Conservation (phyloP, 768 basidiomycete species). For the Kwoniella botswanensis region DNA sequence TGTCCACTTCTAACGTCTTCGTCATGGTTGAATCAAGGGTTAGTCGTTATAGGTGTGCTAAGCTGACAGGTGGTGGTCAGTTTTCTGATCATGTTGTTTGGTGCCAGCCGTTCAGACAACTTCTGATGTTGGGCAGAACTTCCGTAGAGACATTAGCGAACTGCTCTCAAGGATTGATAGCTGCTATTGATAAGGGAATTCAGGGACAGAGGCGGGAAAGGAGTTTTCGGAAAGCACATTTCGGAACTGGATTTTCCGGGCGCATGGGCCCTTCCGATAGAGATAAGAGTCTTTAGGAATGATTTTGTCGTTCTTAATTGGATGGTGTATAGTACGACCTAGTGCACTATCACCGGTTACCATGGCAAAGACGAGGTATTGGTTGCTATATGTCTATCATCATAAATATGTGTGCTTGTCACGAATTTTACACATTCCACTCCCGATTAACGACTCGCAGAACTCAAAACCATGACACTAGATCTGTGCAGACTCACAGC, state of each 20-base stretch:
- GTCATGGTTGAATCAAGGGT: not conserved
- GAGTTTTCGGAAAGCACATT: not conserved
- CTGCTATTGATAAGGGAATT: not conserved
- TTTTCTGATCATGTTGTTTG: not conserved
- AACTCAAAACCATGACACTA: slow-evolving; percentile 4
- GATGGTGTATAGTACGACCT: not conserved
- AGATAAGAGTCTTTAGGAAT: not conserved
- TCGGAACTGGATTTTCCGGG: not conserved
- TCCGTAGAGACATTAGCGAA: not conserved
- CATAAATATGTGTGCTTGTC: too few relatives aligned
- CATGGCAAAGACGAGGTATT: not conserved
- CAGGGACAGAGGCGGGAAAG: not conserved
- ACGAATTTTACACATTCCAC: too few relatives aligned
- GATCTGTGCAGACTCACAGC: slow-evolving; percentile 38
- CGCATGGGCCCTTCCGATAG: not conserved
- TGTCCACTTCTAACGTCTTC: slow-evolving; percentile 1
- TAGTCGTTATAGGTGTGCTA: too few relatives aligned
- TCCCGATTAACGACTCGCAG: not conserved
- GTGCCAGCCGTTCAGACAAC: not conserved
- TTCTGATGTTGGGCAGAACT: not conserved
- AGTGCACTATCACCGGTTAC: too few relatives aligned
- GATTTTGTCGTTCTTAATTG: not conserved
- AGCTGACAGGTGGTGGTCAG: too few relatives aligned
- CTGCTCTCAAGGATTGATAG: not conserved
- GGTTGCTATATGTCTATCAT: not conserved